These are phyloP conservation scores for Lophiotrema nucula DNA, from an alignment of 495 filamentous ascomycete genomes.

Conservation along the genomic window DNA sequence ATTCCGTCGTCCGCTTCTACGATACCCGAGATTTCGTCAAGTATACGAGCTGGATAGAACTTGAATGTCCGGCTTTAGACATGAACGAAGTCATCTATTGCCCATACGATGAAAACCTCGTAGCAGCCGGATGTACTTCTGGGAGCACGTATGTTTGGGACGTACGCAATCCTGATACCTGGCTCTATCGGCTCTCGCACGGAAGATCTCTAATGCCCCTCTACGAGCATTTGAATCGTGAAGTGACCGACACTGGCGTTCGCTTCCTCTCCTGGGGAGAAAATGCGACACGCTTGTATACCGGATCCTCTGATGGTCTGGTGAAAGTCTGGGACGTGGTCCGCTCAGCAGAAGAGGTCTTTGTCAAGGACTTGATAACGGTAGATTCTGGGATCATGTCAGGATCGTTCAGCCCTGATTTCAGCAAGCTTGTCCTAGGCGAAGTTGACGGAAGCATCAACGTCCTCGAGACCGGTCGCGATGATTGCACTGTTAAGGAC, in stretches of 20 bases:
- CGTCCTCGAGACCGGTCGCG: constrained; percentile 50
- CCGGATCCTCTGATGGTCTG: constrained; percentile 84
- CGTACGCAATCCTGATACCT: constrained; percentile 51
- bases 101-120: constrained; percentile 52
- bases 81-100: constrained; percentile 72
- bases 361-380: constrained; percentile 59
- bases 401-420: constrained; percentile 73
- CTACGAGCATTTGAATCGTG: constrained; percentile 54
- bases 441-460: constrained; percentile 73
- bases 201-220: constrained; percentile 64
- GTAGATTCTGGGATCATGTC: constrained; percentile 57
- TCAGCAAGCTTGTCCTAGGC: constrained; percentile 68
- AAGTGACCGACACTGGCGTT: constrained; percentile 75
- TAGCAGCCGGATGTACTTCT: constrained; percentile 83
- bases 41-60: constrained; percentile 45
- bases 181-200: constrained; percentile 69
- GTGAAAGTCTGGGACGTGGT: constrained; percentile 84
- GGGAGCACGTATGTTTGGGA: constrained; percentile 87
- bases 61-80: constrained; percentile 76
- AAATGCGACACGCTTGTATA: constrained; percentile 70
- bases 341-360: constrained; percentile 55
- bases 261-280: constrained; percentile 78
- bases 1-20: constrained; percentile 55
- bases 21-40: constrained; percentile 42
- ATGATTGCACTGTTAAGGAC: constrained; percentile 28